Evolutionary conservation across 2,329 filamentous ascomycete species (phyloP).

Genomic region (Trichophyton schoenleinii): DNA sequence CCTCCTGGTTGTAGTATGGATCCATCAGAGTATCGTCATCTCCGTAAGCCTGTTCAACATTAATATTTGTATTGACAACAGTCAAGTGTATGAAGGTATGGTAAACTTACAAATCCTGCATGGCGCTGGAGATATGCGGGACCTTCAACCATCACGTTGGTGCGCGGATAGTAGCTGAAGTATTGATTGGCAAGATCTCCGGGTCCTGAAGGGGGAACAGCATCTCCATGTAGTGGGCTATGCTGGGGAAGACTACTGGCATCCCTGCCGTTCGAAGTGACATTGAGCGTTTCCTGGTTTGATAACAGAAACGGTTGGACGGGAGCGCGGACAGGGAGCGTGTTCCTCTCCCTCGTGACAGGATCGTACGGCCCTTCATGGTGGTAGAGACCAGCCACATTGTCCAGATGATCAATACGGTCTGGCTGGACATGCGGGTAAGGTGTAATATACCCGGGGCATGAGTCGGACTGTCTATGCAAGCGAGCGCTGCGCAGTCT

Average conservation of each 20-base stretch:
- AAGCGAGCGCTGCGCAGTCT: neutral
- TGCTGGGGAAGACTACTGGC: conserved; percentile 59
- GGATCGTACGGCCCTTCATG: conserved; percentile 88
- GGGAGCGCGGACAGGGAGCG: conserved; percentile 49
- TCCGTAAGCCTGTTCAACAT: conserved; percentile 25
- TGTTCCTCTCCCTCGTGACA: conserved; percentile 61
- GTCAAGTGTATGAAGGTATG: neutral
- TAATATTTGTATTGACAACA: neutral
- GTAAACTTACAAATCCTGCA: conserved; percentile 53
- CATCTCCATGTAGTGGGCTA: conserved; percentile 68
- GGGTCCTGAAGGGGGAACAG: conserved; percentile 60
- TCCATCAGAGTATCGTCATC: conserved; percentile 31
- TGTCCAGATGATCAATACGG: conserved; percentile 59
- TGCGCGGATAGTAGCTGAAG: conserved; percentile 74
- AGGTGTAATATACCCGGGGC: conserved; percentile 5
- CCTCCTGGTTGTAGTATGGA: conserved; percentile 12
- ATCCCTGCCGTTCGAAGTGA: conserved; percentile 68
- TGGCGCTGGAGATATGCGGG: conserved; percentile 58
- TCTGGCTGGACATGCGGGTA: conserved; percentile 48
- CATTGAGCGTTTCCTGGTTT: conserved; percentile 64
- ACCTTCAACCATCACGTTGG: conserved; percentile 66
- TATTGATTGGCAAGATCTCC: conserved; percentile 54
- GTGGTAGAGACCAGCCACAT: conserved; percentile 48
- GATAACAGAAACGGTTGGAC: conserved; percentile 61
- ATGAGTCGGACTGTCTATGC: neutral